These are phyloP conservation scores for Westerdykella aurantiaca DNA, from an alignment of 2,329 filamentous ascomycete species.

Conservation along the genomic window DNA sequence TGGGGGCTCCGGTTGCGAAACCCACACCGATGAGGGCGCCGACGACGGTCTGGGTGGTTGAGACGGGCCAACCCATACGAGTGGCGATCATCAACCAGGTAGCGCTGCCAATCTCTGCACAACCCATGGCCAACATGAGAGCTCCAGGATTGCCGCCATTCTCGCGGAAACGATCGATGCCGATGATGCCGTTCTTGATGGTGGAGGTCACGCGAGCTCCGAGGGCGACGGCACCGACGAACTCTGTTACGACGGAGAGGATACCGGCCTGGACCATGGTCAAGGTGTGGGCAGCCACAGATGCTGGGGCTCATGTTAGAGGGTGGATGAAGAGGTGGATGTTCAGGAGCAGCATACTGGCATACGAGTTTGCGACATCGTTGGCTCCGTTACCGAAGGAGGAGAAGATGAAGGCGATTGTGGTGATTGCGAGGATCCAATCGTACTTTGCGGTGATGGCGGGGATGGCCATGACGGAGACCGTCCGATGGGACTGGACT, in stretches of 20 bases:
- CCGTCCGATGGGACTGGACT: background rate
- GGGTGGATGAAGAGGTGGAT: background rate
- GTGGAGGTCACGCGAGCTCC: slow-evolving; percentile 54
- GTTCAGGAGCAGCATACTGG: slow-evolving; percentile 36
- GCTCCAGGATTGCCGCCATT: slow-evolving; percentile 40
- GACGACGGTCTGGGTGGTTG: slow-evolving; percentile 57
- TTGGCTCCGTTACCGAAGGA: slow-evolving; percentile 41
- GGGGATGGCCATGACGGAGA: slow-evolving; percentile 13
- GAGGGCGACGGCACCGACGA: slow-evolving; percentile 49
- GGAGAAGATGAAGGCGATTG: slow-evolving; percentile 34
- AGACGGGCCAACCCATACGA: slow-evolving; percentile 52
- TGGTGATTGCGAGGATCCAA: slow-evolving; percentile 39
- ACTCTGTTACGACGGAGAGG: slow-evolving; percentile 46
- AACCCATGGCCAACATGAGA: slow-evolving; percentile 56
- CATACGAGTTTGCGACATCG: slow-evolving; percentile 53
- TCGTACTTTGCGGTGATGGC: slow-evolving; percentile 29
- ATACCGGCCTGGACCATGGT: slow-evolving; percentile 50
- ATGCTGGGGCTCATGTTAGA: slow-evolving; percentile 10
- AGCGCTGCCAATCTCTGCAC: slow-evolving; percentile 50
- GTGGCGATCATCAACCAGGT: slow-evolving; percentile 55
- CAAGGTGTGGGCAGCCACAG: slow-evolving; percentile 47
- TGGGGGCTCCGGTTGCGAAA: slow-evolving; percentile 38
- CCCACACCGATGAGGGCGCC: slow-evolving; percentile 57
- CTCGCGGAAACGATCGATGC: slow-evolving; percentile 43
- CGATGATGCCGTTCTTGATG: slow-evolving; percentile 56